Conservation (phyloP, 306 rosid species). For the Lathyrus aphaca region DNA sequence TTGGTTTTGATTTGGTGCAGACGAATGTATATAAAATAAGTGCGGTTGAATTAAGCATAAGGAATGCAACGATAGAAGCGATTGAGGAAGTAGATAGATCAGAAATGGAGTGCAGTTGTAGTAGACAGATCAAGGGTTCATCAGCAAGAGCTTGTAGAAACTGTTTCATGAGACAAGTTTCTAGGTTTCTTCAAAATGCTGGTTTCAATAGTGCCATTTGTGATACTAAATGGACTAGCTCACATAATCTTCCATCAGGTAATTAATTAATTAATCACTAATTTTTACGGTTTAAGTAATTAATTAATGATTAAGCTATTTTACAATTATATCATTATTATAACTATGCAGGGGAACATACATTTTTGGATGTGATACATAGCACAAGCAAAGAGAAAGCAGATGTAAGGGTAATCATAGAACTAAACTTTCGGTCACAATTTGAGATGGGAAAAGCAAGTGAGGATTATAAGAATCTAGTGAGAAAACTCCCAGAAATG, state of each 20-base stretch:
- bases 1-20: constrained; percentile 41
- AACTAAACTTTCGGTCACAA: constrained; percentile 70
- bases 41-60: constrained; percentile 58
- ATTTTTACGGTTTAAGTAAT: not conserved
- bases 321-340: not conserved
- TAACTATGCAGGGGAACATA: constrained; percentile 63
- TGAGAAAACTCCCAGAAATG: constrained; percentile 66
- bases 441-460: constrained; percentile 74
- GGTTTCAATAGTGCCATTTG: constrained; percentile 72
- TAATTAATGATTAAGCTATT: not conserved
- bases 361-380: constrained; percentile 68
- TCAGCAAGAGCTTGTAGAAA: constrained; percentile 49
- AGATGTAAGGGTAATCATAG: constrained; percentile 69
- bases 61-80: constrained; percentile 58
- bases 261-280: not conserved
- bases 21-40: constrained; percentile 53
- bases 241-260: constrained; percentile 72
- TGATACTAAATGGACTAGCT: constrained; percentile 74
- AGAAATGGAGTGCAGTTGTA: constrained; percentile 58
- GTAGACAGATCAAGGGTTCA: constrained; percentile 36
- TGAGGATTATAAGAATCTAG: constrained; percentile 60
- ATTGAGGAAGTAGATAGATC: constrained; percentile 46
- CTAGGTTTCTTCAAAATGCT: constrained; percentile 49
- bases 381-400: constrained; percentile 52
- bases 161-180: constrained; percentile 68